Conservation (phyloP, 2,329 filamentous ascomycete genomes). For the Penicillium sp. region DNA sequence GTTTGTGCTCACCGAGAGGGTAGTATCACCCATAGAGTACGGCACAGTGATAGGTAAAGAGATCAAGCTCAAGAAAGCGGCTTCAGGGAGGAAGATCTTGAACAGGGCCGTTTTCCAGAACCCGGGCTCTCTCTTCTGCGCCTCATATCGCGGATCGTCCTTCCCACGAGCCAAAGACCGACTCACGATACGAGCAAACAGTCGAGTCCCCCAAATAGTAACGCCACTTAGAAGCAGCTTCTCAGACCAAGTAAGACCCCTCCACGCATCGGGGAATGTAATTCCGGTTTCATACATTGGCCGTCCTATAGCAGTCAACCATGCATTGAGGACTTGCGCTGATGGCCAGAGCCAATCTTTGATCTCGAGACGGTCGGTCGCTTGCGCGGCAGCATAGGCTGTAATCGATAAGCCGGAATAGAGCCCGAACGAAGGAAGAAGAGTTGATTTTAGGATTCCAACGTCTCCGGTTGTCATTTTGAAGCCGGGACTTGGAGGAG, state of each 20-base stretch:
- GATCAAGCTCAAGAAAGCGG: slow-evolving; percentile 62
- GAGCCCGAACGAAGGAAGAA: slow-evolving; percentile 61
- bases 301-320: slow-evolving; percentile 65
- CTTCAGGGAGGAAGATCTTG: slow-evolving; percentile 63
- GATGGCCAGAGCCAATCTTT: slow-evolving; percentile 67
- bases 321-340: slow-evolving; percentile 62
- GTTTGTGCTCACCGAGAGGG: slow-evolving; percentile 42
- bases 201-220: slow-evolving; percentile 62
- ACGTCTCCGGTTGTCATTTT: slow-evolving; percentile 40
- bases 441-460: slow-evolving; percentile 60
- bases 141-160: slow-evolving; percentile 63
- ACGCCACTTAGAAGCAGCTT: slow-evolving; percentile 63
- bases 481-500: neutral
- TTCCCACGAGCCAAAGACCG: slow-evolving; percentile 57
- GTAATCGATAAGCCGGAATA: slow-evolving; percentile 60
- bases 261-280: slow-evolving; percentile 55
- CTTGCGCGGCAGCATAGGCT: slow-evolving; percentile 59
- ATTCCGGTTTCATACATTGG: slow-evolving; percentile 55
- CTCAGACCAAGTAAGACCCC: slow-evolving; percentile 59
- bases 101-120: slow-evolving; percentile 66
- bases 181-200: slow-evolving; percentile 61
- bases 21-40: slow-evolving; percentile 47
- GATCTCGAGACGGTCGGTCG: slow-evolving; percentile 62
- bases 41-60: slow-evolving; percentile 63
- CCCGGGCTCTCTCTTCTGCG: slow-evolving; percentile 57